Conservation (phyloP, 176 grass and related monocot genomes). For the Rhynchospora tenuis region DNA sequence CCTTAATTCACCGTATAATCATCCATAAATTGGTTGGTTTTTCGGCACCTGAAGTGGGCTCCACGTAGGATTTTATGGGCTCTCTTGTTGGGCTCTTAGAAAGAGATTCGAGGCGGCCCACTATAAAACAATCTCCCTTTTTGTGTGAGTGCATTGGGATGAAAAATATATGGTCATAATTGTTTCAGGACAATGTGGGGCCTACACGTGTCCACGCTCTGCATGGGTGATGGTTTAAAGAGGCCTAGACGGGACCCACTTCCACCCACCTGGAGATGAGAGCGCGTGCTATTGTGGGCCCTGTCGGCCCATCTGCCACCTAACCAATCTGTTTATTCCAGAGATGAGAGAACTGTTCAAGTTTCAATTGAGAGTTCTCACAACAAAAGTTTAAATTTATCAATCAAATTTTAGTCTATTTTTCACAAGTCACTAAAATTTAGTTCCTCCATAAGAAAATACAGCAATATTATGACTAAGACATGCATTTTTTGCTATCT, state of each 20-base stretch:
- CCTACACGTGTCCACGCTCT: not conserved
- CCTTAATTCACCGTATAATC: not conserved
- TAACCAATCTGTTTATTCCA: too few relatives aligned
- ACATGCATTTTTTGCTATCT: not conserved
- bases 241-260: not conserved
- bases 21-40: not conserved
- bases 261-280: not conserved
- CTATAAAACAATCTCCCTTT: slow-evolving; percentile 2
- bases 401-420: not conserved
- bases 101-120: not conserved
- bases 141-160: not conserved
- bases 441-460: not conserved
- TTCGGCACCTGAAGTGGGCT: not conserved
- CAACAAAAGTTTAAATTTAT: too few relatives aligned
- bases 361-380: too few relatives aligned
- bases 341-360: too few relatives aligned
- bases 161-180: not conserved
- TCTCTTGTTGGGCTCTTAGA: not conserved
- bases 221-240: not conserved
- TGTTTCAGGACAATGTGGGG: not conserved
- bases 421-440: not conserved
- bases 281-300: slow-evolving; percentile 10
- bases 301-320: not conserved
- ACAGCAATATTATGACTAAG: not conserved
- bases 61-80: not conserved